Evolutionary conservation across 2,329 filamentous ascomycete genomes (phyloP), one percentile per base, ranked within the genome.

Genomic region (Fusarium staphyleae): DNA sequence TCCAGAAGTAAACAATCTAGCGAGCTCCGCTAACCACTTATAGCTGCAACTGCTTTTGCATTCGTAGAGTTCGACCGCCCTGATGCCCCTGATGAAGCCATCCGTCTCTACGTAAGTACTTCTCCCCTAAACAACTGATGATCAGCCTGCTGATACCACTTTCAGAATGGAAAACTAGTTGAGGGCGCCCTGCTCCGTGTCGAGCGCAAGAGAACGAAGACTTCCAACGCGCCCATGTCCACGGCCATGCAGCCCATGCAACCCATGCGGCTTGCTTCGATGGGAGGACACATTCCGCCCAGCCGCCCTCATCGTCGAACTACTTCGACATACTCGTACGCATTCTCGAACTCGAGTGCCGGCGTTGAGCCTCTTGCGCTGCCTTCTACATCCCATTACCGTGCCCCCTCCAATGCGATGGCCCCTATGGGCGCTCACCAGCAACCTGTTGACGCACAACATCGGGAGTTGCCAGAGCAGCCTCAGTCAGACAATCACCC

Each of bases 61-160:
- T 76, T 76, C 42, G 68, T 80, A 4, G 76, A 78, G 60, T 79
- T 75, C 43, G 57, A 52, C 3, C 69, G 70, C 3, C 69, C 71
- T 4, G 70, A 77, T 47, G 62, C 70, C 30, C 73, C 74, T 6
- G 74, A 77, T 14, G 49, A 68, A 16, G 74, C 75, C 0, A 69
- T 77, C 11, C 58, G 63, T 24, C 55, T 59, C 10, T 57, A 74
- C 52, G 78, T 79, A 68, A 72, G 75, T 69, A n/a, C 12, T 15
- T 14, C 13, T 26, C 11, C 11, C 10, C 24, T 13, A 19, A n/a
- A 18, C 15, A 5, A 29, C 13, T 4, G n/a, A 15, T 11, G 22
- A 29, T 3, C 34, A 42, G 12, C 12, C 6, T 41, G 5, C 54
- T 51, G 42, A 55, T 33, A 15, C 11, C 40, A 29, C 22, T 15